phyloP scores from a whole-genome alignment of 768 basidiomycete species.

The Boletus subparvulus region DNA sequence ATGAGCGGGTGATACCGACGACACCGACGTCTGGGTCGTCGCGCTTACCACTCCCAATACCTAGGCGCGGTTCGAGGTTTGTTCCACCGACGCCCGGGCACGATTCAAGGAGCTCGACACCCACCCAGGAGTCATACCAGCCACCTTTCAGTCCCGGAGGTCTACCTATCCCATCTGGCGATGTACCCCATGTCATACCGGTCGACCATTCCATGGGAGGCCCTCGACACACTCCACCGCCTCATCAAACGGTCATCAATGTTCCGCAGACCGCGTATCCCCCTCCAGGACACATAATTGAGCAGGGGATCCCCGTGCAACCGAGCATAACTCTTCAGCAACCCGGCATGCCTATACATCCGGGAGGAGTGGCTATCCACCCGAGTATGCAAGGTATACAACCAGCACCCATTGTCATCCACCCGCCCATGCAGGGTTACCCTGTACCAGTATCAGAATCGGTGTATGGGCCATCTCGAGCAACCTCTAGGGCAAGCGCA shows the following conservation, averaged over 20 bases:
- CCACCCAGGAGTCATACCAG: conserved; percentile 23
- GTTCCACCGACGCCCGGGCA: conserved; percentile 11
- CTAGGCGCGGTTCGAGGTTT: conserved; percentile 8
- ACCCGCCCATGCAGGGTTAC: conserved; percentile 7
- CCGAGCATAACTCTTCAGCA: conserved; percentile 1
- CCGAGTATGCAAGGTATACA: background rate
- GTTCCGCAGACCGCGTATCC: conserved; percentile 12
- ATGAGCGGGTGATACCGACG: conserved; percentile 24
- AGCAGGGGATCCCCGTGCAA: conserved; percentile 9
- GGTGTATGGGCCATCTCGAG: conserved; percentile 14
- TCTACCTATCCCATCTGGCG: conserved; percentile 11
- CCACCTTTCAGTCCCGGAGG: conserved; percentile 16
- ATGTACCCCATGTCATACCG: conserved; percentile 18
- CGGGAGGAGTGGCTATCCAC: background rate
- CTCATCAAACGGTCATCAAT: conserved; percentile 16
- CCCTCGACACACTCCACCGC: conserved; percentile 2
- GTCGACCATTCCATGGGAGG: conserved; percentile 10
- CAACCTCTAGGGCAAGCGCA: conserved; percentile 15
- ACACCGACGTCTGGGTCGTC: conserved; percentile 17
- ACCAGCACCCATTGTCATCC: conserved; percentile 16
- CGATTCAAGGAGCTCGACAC: conserved; percentile 25
- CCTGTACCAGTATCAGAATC: conserved; percentile 9
- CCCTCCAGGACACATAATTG: conserved; percentile 24
- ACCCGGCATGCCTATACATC: conserved; percentile 1
- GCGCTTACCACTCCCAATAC: conserved; percentile 22